These are phyloP conservation scores for Pleurotus salmoneostramineus DNA, from an alignment of 768 basidiomycete genomes.

Conservation along the genomic window DNA sequence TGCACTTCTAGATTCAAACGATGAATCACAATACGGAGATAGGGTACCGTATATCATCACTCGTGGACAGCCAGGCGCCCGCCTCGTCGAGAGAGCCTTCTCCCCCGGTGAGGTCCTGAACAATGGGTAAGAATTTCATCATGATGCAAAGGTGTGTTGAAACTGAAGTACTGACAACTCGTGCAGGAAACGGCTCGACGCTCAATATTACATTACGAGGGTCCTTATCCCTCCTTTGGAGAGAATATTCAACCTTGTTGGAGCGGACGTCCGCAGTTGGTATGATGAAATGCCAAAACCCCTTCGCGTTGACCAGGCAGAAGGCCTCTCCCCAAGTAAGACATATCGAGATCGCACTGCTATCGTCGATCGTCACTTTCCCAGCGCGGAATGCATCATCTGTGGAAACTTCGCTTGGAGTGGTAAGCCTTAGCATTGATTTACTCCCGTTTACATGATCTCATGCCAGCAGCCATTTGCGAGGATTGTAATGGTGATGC, in stretches of 20 bases:
- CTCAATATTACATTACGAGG: conserved; percentile 80
- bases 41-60: conserved; percentile 89
- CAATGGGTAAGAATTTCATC: conserved; percentile 43
- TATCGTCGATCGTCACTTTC: conserved; percentile 71
- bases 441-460: neutral
- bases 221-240: conserved; percentile 89
- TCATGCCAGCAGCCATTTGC: conserved; percentile 53
- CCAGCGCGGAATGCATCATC: conserved; percentile 61
- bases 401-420: conserved; percentile 56
- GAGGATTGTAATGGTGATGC: conserved; percentile 49
- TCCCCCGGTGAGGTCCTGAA: conserved; percentile 68
- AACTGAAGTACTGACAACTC: neutral
- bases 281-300: conserved; percentile 81
- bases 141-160: neutral
- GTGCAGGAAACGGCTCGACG: conserved; percentile 77
- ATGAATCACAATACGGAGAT: conserved; percentile 91
- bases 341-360: conserved; percentile 29
- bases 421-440: conserved; percentile 30
- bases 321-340: conserved; percentile 28
- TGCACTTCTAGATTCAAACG: conserved; percentile 68
- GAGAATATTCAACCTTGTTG: conserved; percentile 87
- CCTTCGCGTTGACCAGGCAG: conserved; percentile 16
- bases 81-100: conserved; percentile 73
- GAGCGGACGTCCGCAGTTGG: conserved; percentile 85
- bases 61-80: conserved; percentile 54